Conservation (phyloP, 768 basidiomycete species). For the Lyophyllum semitale region DNA sequence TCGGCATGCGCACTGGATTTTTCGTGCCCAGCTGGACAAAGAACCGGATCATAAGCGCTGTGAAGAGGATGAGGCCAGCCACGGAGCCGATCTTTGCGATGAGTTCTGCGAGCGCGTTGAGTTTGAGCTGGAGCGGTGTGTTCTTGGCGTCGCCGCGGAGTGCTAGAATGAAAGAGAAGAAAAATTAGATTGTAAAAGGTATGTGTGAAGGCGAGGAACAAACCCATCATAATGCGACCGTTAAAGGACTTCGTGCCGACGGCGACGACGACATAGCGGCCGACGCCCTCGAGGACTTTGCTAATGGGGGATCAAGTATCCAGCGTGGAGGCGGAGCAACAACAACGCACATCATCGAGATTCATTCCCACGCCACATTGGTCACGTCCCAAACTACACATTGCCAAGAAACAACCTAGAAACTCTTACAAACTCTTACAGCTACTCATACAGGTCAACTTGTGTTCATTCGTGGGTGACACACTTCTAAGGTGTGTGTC, state of each 20-base stretch:
- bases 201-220: constrained; percentile 25
- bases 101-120: constrained; percentile 91
- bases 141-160: constrained; percentile 84
- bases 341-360: no score
- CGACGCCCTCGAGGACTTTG: constrained; percentile 94
- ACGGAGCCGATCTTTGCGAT: constrained; percentile 89
- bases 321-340: no score
- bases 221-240: constrained; percentile 97
- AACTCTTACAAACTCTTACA: no score
- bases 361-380: no score
- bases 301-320: no score
- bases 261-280: constrained; percentile 88
- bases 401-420: no score
- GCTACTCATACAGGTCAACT: no score
- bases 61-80: constrained; percentile 82
- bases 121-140: constrained; percentile 91
- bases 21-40: constrained; percentile 81
- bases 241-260: constrained; percentile 94
- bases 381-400: no score
- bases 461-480: no score
- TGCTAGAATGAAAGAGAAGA: constrained; percentile 46
- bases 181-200: constrained; percentile 3
- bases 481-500: no score
- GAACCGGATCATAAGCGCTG: constrained; percentile 88
- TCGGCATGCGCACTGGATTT: constrained; percentile 63